phyloP scores from a whole-genome alignment of 495 filamentous ascomycete species.

The Neurospora sp. region DNA sequence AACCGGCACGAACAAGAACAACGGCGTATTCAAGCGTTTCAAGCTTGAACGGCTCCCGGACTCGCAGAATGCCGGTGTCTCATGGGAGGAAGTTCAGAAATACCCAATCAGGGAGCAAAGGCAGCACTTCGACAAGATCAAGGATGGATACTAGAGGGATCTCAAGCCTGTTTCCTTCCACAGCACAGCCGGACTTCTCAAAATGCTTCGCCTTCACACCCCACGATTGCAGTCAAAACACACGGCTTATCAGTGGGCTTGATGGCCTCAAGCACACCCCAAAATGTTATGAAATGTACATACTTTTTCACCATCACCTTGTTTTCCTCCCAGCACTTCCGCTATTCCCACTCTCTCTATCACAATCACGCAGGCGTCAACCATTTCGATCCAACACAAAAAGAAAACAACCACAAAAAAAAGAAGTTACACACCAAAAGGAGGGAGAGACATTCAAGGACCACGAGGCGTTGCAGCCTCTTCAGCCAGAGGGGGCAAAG shows the following conservation, averaged over 20 bases:
- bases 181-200: neutral
- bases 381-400: neutral
- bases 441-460: neutral
- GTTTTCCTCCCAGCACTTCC: neutral
- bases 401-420: neutral
- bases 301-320: neutral
- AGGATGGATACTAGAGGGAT: slow-evolving; percentile 3
- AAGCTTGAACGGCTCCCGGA: slow-evolving; percentile 22
- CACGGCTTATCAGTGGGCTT: neutral
- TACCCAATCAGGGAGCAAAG: neutral
- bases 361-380: neutral
- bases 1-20: slow-evolving; percentile 5
- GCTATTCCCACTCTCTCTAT: neutral
- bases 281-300: neutral
- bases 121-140: neutral
- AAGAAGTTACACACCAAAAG: neutral
- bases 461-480: neutral
- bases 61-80: slow-evolving; percentile 12
- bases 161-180: neutral
- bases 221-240: neutral
- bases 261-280: neutral
- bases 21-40: slow-evolving; percentile 33
- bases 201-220: neutral
- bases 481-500: neutral
- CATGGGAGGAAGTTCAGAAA: neutral